Evolutionary conservation across 1,284 basidiomycete genomes (phyloP).

Genomic region (Ganoderma lucidum): DNA sequence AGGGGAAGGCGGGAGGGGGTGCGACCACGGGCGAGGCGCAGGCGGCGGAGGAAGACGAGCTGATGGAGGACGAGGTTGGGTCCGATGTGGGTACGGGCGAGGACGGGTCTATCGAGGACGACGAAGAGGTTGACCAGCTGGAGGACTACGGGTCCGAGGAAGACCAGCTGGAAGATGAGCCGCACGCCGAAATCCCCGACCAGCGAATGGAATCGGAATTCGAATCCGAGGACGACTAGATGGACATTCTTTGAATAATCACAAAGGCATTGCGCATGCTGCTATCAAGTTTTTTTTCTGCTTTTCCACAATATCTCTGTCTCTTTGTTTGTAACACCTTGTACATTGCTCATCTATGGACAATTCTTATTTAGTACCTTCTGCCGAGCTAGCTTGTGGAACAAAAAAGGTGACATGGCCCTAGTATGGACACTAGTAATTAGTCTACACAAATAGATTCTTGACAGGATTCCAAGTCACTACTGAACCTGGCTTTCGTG

Average conservation of each 20-base stretch:
- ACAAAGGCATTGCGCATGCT: background rate
- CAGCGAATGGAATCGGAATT: conserved; percentile 17
- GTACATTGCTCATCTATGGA: background rate
- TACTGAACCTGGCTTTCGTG: too few species aligned
- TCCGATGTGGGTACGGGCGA: background rate
- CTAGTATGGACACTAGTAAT: too few species aligned
- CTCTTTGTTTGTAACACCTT: background rate
- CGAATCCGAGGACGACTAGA: conserved; percentile 23
- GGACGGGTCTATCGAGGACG: conserved; percentile 16
- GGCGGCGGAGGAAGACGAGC: conserved; percentile 17
- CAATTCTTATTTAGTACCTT: background rate
- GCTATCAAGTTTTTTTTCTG: background rate
- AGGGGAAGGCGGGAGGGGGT: conserved; percentile 3
- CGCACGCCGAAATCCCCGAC: background rate
- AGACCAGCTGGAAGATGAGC: conserved; percentile 18
- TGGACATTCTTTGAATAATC: background rate
- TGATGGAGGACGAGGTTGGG: conserved; percentile 7
- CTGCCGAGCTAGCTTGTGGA: background rate
- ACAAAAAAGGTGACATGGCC: background rate
- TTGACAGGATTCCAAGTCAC: too few species aligned
- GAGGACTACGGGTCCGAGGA: conserved; percentile 20
- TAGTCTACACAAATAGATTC: too few species aligned
- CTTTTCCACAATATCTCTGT: background rate
- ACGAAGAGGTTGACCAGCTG: conserved; percentile 12
- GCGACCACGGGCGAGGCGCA: conserved; percentile 8